Conservation (phyloP, 1,284 basidiomycete genomes). For the Neonothopanus nambi region DNA sequence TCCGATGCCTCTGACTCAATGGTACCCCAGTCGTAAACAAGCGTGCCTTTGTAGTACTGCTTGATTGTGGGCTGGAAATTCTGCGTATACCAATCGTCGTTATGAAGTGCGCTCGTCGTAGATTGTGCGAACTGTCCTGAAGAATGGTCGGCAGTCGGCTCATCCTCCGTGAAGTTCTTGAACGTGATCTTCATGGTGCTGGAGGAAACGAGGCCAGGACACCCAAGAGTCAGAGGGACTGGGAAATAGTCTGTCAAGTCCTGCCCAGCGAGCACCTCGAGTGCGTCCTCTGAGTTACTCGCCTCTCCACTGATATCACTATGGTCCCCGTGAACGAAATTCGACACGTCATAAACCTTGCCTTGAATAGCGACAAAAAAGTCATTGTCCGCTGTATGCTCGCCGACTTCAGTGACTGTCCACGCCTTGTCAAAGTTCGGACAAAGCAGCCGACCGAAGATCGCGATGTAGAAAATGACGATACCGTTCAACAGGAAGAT, state of each 20-base stretch:
- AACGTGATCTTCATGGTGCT: conserved; percentile 48
- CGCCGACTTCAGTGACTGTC: conserved; percentile 70
- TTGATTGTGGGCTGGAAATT: conserved; percentile 78
- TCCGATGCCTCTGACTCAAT: conserved; percentile 54
- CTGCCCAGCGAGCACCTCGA: conserved; percentile 79
- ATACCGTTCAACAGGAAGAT: conserved; percentile 82
- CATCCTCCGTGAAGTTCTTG: conserved; percentile 70
- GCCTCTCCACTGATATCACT: conserved; percentile 70
- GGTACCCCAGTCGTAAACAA: conserved; percentile 64
- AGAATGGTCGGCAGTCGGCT: conserved; percentile 75
- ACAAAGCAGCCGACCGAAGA: conserved; percentile 87
- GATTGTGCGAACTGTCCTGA: conserved; percentile 63
- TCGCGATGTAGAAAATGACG: conserved; percentile 91
- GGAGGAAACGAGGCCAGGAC: conserved; percentile 68
- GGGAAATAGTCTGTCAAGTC: conserved; percentile 93
- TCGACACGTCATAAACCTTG: conserved; percentile 87
- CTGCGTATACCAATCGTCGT: conserved; percentile 80
- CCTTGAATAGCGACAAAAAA: conserved; percentile 90
- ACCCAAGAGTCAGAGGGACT: conserved; percentile 77
- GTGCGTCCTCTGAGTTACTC: conserved; percentile 66
- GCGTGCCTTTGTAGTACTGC: conserved; percentile 79
- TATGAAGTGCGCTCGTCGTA: conserved; percentile 50
- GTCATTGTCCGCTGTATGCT: conserved; percentile 74
- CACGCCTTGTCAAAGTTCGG: conserved; percentile 92
- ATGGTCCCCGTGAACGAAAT: conserved; percentile 87